Conservation (phyloP, 108 stramenopile species). For the Discostella stelligeroides region DNA sequence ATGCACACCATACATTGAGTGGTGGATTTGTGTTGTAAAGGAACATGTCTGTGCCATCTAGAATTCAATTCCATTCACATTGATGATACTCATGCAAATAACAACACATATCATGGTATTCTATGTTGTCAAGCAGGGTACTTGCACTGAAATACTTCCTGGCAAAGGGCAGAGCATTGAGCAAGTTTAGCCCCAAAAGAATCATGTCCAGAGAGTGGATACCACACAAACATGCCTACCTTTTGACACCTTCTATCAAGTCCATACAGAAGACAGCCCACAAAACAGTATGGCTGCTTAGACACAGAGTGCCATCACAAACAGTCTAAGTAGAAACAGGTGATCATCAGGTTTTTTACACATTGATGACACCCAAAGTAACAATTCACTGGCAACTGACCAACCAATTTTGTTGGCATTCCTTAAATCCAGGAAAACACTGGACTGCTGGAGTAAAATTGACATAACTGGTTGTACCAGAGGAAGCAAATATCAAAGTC, state of each 20-base stretch:
- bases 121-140: slow-evolving; percentile 3
- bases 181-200: neutral
- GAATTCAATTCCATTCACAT: slow-evolving; percentile 8
- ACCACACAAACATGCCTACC: slow-evolving; percentile 13
- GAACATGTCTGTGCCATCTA: slow-evolving; percentile 6
- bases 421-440: too few species aligned
- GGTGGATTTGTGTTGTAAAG: slow-evolving; percentile 10
- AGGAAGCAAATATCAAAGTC: too few species aligned
- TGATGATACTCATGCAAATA: neutral
- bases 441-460: too few species aligned
- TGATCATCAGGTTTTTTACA: too few species aligned
- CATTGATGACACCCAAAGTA: too few species aligned
- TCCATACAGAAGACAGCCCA: neutral
- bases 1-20: neutral
- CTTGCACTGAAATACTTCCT: slow-evolving; percentile 14
- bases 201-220: slow-evolving; percentile 12
- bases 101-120: slow-evolving; percentile 8
- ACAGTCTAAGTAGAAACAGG: neutral
- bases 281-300: neutral
- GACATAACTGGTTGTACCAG: too few species aligned
- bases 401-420: too few species aligned
- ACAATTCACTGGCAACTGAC: too few species aligned
- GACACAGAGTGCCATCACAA: neutral
- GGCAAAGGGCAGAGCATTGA: slow-evolving; percentile 6
- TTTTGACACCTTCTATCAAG: slow-evolving; percentile 15